Conservation (phyloP, 2,329 filamentous ascomycete genomes). For the Fusarium pseudograminearum region DNA sequence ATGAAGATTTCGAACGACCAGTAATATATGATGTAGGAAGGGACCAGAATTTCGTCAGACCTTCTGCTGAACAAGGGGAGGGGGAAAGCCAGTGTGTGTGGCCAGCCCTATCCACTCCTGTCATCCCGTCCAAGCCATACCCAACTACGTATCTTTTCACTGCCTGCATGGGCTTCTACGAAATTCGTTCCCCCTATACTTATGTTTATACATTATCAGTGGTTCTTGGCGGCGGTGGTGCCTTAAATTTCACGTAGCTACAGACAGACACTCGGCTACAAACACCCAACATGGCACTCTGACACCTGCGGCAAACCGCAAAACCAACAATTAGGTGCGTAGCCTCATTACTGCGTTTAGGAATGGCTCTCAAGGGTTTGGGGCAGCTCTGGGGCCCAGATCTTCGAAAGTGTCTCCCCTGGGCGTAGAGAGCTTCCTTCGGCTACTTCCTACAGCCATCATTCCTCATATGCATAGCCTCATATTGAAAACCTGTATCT, state of each 20-base stretch:
- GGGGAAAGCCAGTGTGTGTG: neutral
- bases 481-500: neutral
- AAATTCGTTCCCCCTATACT: too few species aligned
- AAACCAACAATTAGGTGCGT: conserved; percentile 40
- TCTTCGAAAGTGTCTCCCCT: neutral
- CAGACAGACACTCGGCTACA: neutral
- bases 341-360: conserved; percentile 8
- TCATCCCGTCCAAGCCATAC: neutral
- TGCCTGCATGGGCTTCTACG: neutral
- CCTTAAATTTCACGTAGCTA: neutral
- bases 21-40: neutral
- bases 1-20: neutral
- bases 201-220: neutral
- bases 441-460: neutral
- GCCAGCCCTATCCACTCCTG: neutral
- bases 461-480: neutral
- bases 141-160: neutral
- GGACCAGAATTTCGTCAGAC: neutral
- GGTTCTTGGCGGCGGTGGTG: neutral
- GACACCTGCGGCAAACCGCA: conserved; percentile 36
- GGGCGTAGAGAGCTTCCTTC: neutral
- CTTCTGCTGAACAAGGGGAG: neutral
- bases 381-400: neutral
- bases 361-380: neutral
- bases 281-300: neutral